Evolutionary conservation across 2,329 filamentous ascomycete species (phyloP), one percentile per base, ranked within the genome.

Genomic region (Neonectria magnoliae): DNA sequence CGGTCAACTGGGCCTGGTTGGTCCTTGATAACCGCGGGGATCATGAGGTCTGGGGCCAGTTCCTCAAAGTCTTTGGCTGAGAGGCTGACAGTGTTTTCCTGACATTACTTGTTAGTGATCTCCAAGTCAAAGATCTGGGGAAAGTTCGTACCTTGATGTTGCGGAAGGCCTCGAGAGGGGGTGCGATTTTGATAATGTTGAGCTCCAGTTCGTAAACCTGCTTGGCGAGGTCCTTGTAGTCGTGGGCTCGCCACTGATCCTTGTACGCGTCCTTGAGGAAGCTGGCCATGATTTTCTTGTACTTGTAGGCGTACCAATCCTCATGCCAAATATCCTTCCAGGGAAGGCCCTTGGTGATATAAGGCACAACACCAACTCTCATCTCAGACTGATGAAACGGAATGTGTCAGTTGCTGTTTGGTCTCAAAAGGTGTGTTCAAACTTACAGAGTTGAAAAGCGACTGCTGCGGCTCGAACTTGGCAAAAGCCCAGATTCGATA

Each of bases 381-480:
- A 65, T 67, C 18, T 45, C 54, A 10, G 50, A 60, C 66, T 66
- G 10, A 50, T 29, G 8, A 6, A 4, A 33, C 4, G 16, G 13
- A 44, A 13, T 7, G 29, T 20, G 44, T 65, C 18, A 67, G 51
- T 3, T 16, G 9, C 9, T 10, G 10, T 18, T 22, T 13, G 16
- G 1, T 13, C 3, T 31, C 13, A 5, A n/a, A 13, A 22, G 20
- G n/a, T 1, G 3, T 8, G 6, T 27, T 29, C 13, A 38, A 20
- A 52, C 70, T 62, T 62, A 71, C 70, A 2, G 65, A 53, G 38
- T 67, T 47, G 25, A 65, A 52, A 11, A 65, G 9, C 1, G 69
- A 69, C 27, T 64, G 53, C 20, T 63, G 57, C 8, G 60, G 53
- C 18, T n/a, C 33, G 13, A 68, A 57, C 33, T 64, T 61, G n/a